A percentile compares a stretch with the other conserved stretches of the same genome.
Conservation (phyloP, 768 basidiomycete species). For the Steccherinum ochraceum region DNA sequence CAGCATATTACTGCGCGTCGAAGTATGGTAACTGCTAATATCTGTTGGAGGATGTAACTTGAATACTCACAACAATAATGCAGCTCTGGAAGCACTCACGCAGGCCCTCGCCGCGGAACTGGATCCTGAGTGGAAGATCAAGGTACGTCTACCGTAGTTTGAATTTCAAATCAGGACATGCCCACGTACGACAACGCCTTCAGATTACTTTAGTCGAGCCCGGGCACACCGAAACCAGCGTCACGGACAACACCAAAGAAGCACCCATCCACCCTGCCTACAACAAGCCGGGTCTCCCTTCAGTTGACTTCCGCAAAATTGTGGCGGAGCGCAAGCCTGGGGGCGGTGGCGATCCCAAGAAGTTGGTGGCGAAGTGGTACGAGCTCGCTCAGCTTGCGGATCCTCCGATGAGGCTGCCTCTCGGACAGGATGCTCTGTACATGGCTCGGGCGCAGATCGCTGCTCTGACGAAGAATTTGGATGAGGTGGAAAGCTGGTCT, state of each 20-base stretch:
- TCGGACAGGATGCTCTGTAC: background rate
- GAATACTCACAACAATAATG: background rate
- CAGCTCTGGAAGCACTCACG: slow-evolving; percentile 30
- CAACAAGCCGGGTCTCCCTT: background rate
- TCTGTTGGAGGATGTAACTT: background rate
- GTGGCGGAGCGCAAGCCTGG: background rate
- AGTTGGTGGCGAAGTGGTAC: slow-evolving; percentile 6
- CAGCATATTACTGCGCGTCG: slow-evolving; percentile 9
- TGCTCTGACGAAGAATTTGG: background rate
- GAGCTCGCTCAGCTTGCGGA: background rate
- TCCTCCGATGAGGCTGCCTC: slow-evolving; percentile 3
- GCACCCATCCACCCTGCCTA: slow-evolving; percentile 8
- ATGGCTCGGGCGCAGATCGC: background rate
- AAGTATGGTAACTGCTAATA: slow-evolving; percentile 7
- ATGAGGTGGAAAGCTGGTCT: background rate
- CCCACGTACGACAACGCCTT: too few species aligned
- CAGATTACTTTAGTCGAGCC: slow-evolving; percentile 5
- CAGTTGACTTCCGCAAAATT: background rate
- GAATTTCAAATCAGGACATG: too few species aligned
- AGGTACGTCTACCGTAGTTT: slow-evolving; percentile 24
- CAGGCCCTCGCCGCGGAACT: slow-evolving; percentile 33
- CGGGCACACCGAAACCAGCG: slow-evolving; percentile 2
- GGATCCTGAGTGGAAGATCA: slow-evolving; percentile 43
- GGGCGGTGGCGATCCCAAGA: background rate
- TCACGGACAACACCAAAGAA: background rate